Evolutionary conservation across 495 filamentous ascomycete genomes (phyloP), one percentile per base, ranked within the genome.

Genomic region (Neurospora sp.): DNA sequence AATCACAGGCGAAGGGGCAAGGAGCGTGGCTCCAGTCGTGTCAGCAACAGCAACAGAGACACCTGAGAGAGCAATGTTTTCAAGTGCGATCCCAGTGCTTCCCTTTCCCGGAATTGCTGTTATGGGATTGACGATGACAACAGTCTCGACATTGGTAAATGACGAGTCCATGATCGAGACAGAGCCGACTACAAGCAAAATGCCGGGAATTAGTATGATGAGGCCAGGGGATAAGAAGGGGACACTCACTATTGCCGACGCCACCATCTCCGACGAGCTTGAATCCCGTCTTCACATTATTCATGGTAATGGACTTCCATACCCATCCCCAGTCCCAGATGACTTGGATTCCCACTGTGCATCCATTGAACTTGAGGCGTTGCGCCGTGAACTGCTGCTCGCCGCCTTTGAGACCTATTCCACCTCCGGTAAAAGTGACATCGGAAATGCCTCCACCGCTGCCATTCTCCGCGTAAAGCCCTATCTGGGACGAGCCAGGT

Each of bases 391-490:
- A 78, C 53, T 80, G 78, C 69, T 79, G 93, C 78, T 92, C 94
- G 39, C 93, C 93, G 18, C 93, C 84, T 81, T 71, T 91, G 92
- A 74, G 89, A 10, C 92, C 92, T 75, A 90, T 91, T 73, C 86
- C 86, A 74, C 93, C 93, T 59, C 93, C 93, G 69, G 91, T 90
- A 83, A 94, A 94, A 35, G 84, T 86, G 14, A 96, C 81, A 77
- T 96, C 93, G 39, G 87, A 85, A 88, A 94, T 91, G 80, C 92
- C 92, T 61, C 93, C 93, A 71, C 91, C 93, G 37, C 85, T 88
- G 70, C 94, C 94, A 75, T 97, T 97, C 78, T 97, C 94, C 89
- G 96, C 95, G 85, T 94, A 96, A 76, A 97, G 89, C 77, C 93
- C 92, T 79, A 92, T 85, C 27, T 71, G 35, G 16, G 39, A 69